phyloP scores from a whole-genome alignment of 495 filamentous ascomycete genomes.

The Penicillium cataractarum region DNA sequence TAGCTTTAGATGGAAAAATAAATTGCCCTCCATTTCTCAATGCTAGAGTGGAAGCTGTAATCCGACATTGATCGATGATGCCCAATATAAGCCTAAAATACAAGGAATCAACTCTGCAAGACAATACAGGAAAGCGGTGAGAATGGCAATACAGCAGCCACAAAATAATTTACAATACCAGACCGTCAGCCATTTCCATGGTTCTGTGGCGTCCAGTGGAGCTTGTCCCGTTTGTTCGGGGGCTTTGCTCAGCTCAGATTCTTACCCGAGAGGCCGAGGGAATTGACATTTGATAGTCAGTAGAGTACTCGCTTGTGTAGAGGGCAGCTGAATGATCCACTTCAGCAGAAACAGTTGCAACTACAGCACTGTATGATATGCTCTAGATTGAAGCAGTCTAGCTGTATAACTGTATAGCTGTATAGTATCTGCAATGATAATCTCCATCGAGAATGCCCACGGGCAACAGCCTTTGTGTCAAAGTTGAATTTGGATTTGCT shows the following conservation, averaged over 20 bases:
- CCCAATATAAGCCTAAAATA: not conserved
- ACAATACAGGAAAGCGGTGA: not conserved
- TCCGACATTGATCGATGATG: not conserved
- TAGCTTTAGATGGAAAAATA: not conserved
- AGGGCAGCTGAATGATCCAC: not conserved
- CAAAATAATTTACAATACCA: constrained; percentile 2
- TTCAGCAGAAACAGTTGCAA: not conserved
- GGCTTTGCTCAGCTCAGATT: constrained; percentile 2
- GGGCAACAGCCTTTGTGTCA: not conserved
- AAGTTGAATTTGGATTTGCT: not conserved
- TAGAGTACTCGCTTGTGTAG: not conserved
- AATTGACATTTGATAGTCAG: not conserved
- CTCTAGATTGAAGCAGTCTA: too few species aligned
- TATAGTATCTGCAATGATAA: not conserved
- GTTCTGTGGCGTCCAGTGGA: constrained; percentile 36
- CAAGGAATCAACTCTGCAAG: not conserved
- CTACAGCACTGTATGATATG: too few species aligned
- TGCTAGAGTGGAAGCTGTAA: not conserved
- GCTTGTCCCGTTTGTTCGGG: constrained; percentile 17
- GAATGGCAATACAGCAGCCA: not conserved
- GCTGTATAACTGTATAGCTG: too few species aligned
- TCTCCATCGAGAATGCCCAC: not conserved
- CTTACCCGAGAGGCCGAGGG: not conserved
- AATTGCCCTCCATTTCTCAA: not conserved
- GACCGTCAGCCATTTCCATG: constrained; percentile 21